Evolutionary conservation across 202 grass and related monocot genomes (phyloP).

Genomic region (Eragrostis tef): DNA sequence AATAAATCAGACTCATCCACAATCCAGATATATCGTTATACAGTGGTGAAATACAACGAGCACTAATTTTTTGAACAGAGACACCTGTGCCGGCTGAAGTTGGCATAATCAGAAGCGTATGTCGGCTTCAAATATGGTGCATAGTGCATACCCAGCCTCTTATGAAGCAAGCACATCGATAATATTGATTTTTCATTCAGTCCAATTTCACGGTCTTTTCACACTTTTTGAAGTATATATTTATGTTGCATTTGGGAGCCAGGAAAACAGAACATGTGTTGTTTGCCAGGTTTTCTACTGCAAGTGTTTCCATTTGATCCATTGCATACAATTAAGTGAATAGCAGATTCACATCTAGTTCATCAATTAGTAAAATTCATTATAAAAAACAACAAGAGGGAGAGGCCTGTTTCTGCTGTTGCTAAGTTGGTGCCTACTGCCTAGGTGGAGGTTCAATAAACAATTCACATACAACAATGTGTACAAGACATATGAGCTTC

Average conservation of each 20-base stretch:
- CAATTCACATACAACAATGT: constrained; percentile 47
- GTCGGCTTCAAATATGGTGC: neutral
- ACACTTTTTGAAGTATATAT: neutral
- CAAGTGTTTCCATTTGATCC: constrained; percentile 2
- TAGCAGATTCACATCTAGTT: constrained; percentile 32
- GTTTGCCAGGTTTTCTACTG: neutral
- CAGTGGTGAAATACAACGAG: no score
- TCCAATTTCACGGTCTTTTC: neutral
- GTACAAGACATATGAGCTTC: constrained; percentile 28
- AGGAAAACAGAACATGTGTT: neutral
- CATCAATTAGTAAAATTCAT: constrained; percentile 38
- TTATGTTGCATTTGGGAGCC: neutral
- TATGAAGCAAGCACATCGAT: neutral
- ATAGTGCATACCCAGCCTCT: neutral
- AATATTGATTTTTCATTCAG: neutral
- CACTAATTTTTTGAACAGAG: no score
- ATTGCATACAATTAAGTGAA: constrained; percentile 23
- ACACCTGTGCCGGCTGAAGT: neutral
- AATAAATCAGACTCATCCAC: no score
- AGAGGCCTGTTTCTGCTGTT: constrained; percentile 19
- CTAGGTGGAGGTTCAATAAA: constrained; percentile 12
- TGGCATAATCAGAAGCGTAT: neutral
- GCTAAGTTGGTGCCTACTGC: constrained; percentile 25
- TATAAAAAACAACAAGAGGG: neutral
- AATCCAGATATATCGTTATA: no score